Conservation (phyloP, 768 basidiomycete genomes). For the Butyriboletus loyo region DNA sequence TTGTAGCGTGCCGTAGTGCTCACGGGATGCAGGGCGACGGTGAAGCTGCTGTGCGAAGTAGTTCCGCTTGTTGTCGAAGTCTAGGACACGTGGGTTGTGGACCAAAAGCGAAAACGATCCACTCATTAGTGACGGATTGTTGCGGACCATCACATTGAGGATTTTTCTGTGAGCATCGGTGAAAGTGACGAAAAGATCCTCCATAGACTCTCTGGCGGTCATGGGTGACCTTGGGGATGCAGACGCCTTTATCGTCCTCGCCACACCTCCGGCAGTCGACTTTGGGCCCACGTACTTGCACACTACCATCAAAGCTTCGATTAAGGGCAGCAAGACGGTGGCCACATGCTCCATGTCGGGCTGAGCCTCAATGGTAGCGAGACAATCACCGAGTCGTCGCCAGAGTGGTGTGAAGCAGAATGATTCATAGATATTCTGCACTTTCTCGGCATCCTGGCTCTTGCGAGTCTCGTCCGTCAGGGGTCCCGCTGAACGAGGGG, state of each 20-base stretch:
- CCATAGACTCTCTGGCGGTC: conserved; percentile 73
- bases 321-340: conserved; percentile 88
- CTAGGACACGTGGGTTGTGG: conserved; percentile 92
- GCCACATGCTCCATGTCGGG: conserved; percentile 84
- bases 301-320: conserved; percentile 97
- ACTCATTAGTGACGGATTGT: conserved; percentile 96
- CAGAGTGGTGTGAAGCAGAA: conserved; percentile 90
- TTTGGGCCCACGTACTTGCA: conserved; percentile 90
- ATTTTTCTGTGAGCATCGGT: conserved; percentile 92
- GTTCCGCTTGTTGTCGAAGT: conserved; percentile 99
- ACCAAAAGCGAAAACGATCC: conserved; percentile 97
- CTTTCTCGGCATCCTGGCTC: conserved; percentile 69
- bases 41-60: conserved; percentile 93
- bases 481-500: conserved; percentile 49
- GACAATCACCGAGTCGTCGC: conserved; percentile 86
- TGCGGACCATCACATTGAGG: conserved; percentile 95
- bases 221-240: conserved; percentile 68
- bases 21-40: conserved; percentile 72
- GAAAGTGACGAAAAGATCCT: conserved; percentile 89
- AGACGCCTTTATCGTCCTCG: conserved; percentile 57
- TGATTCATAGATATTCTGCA: conserved; percentile 84
- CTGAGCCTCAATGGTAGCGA: conserved; percentile 77
- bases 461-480: conserved; percentile 36
- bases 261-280: conserved; percentile 39
- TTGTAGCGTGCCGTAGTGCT: conserved; percentile 80